Evolutionary conservation across 768 basidiomycete genomes (phyloP), one percentile per base, ranked within the genome.

Genomic region (Russula dissimulans): DNA sequence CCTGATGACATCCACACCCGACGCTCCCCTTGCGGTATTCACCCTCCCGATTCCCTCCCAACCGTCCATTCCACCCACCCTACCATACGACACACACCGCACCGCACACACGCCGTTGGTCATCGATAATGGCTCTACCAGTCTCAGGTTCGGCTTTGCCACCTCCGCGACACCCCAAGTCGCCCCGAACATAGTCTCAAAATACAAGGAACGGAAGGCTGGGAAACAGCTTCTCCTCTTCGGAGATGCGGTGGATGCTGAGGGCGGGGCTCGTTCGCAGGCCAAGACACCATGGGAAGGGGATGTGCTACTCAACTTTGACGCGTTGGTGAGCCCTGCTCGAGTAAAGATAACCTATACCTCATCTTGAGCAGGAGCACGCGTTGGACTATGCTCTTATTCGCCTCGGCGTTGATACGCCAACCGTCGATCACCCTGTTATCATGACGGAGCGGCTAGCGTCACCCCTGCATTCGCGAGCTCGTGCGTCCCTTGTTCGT

Each of bases 361-460:
- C 18, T 11, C 38, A 42, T 14, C 18, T 69, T 18, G 52, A 71
- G 67, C 77, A 97, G 95, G 97, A 99, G 79, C 85, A 91, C 70
- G 90, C 90, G 7, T 75, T 99, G 57, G 97, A 99, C 75, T 94
- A 89, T 72, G 85, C 89, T 36, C 93, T 97, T 70, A 78, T 92
- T 59, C 84, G 86, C 54, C 79, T 99, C 12, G 91, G 92, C 2
- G 85, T 97, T 62, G 85, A 91, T 66, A 79, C 84, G 0, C 74
- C 83, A 2, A 78, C 79, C 11, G 79, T 98, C 31, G 81, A 88
- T 56, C 94, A 97, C 68, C 94, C 95, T 0, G 77, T 99, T 18
- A 74, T 97, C 58, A 97, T 98, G 91, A 89, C 93, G 0, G 97
- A 99, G 71, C 80, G 93, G 7, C 75, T 97, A 2, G 86, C 85